Evolutionary conservation across 257 asterid species (phyloP).

Genomic region (Petrea volubilis): DNA sequence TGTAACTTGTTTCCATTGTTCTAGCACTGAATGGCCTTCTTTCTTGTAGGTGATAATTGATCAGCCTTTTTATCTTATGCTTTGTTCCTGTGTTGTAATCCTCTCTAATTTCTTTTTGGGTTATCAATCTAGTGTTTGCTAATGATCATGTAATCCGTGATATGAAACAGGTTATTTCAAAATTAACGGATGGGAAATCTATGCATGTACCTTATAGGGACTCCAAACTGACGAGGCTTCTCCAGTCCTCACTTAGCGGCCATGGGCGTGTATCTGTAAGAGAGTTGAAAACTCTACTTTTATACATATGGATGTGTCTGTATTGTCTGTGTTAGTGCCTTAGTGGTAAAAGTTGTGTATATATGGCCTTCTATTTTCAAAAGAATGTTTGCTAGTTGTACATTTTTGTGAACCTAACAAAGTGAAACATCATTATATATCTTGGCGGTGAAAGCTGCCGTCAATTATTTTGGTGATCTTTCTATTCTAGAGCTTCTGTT

Average conservation of each 20-base stretch:
- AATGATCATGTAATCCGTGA: constrained; percentile 30
- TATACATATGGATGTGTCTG: constrained; percentile 9
- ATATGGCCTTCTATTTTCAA: not conserved
- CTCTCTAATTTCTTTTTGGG: constrained; percentile 8
- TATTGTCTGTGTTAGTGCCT: constrained; percentile 5
- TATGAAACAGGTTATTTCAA: constrained; percentile 85
- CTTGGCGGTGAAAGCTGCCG: constrained; percentile 10
- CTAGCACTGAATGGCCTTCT: constrained; percentile 1
- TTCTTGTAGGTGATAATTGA: not conserved
- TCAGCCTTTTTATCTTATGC: constrained; percentile 7
- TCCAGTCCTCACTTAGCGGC: constrained; percentile 96
- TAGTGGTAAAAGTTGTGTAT: constrained; percentile 6
- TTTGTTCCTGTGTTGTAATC: constrained; percentile 11
- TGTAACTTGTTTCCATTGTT: not conserved
- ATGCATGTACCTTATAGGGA: constrained; percentile 91
- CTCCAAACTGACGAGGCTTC: constrained; percentile 97
- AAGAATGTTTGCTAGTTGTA: not conserved
- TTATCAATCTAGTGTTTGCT: constrained; percentile 16
- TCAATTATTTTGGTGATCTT: not conserved
- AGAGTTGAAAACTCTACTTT: constrained; percentile 33
- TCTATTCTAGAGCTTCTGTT: constrained; percentile 15
- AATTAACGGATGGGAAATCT: constrained; percentile 90
- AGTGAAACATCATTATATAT: not conserved
- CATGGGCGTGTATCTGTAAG: constrained; percentile 99
- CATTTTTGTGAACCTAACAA: constrained; percentile 6